Percentiles rank a stretch among this genome's conserved stretches.
Conservation (phyloP, 78 protist species). For the Dictyostelium brefeldianum region DNA sequence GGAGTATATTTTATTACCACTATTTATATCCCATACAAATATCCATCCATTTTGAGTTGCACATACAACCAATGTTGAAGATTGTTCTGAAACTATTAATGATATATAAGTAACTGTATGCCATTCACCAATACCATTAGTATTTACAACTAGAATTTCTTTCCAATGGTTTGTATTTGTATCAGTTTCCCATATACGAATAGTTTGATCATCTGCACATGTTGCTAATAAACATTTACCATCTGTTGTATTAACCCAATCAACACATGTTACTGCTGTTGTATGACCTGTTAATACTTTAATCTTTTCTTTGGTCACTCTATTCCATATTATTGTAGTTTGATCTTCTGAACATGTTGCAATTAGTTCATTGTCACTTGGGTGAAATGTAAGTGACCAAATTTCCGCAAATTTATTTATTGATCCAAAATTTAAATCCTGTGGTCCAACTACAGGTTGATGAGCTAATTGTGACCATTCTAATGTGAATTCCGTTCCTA, state of each 20-base stretch:
- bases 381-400: slow-evolving; percentile 59
- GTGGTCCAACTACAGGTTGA: slow-evolving; percentile 24
- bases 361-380: slow-evolving; percentile 4
- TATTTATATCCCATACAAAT: slow-evolving; percentile 37
- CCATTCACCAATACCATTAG: slow-evolving; percentile 71
- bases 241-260: slow-evolving; percentile 8
- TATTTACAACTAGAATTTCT: neutral
- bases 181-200: slow-evolving; percentile 62
- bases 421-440: slow-evolving; percentile 59
- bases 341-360: slow-evolving; percentile 79
- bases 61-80: slow-evolving; percentile 9
- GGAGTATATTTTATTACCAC: slow-evolving; percentile 17
- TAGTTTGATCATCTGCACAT: slow-evolving; percentile 77
- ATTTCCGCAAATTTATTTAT: slow-evolving; percentile 72
- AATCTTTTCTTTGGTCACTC: neutral
- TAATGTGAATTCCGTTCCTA: neutral
- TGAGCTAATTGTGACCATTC: slow-evolving; percentile 33
- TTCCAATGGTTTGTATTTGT: slow-evolving; percentile 25
- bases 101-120: slow-evolving; percentile 71
- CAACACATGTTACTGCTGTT: slow-evolving; percentile 68
- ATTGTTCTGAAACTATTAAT: neutral
- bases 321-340: slow-evolving; percentile 40
- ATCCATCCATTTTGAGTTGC: slow-evolving; percentile 80
- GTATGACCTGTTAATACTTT: slow-evolving; percentile 47
- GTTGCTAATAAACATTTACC: slow-evolving; percentile 21